Percentiles rank a stretch among this genome's conserved stretches.
Evolutionary conservation across 345 rosid species (phyloP).

Genomic region (Salix dunnii): DNA sequence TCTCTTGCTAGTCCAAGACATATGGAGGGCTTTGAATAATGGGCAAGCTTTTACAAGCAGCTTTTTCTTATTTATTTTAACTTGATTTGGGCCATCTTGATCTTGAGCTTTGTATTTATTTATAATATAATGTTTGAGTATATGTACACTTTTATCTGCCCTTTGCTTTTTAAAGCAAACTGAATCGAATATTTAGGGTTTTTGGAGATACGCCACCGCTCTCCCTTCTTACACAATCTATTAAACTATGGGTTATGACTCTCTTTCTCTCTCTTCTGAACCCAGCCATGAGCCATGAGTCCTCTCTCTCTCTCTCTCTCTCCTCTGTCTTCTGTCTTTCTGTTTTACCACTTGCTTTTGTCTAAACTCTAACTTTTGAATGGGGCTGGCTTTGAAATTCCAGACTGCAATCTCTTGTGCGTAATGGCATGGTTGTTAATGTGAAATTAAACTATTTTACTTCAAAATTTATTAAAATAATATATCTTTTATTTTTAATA

Average conservation of each 20-base stretch:
- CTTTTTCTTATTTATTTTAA: no score
- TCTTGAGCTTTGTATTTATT: neutral
- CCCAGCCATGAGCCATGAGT: no score
- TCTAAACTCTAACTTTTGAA: neutral
- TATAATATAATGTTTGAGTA: neutral
- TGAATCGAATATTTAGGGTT: slow-evolving; percentile 82
- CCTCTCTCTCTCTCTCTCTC: slow-evolving; percentile 2
- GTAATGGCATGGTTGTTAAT: no score
- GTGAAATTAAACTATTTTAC: no score
- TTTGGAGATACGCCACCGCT: slow-evolving; percentile 63
- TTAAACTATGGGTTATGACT: slow-evolving; percentile 19
- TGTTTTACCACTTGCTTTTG: neutral
- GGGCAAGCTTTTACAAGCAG: neutral
- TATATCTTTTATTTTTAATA: no score
- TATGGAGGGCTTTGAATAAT: neutral
- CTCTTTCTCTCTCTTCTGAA: neutral
- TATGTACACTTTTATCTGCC: slow-evolving; percentile 17
- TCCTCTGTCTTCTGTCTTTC: neutral
- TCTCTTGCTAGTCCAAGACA: neutral
- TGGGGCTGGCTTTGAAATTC: no score
- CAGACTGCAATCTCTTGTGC: no score
- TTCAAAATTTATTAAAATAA: no score
- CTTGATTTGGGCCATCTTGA: neutral
- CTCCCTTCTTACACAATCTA: slow-evolving; percentile 25
- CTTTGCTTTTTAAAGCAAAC: slow-evolving; percentile 39